Percentiles rank a stretch among this genome's conserved stretches.
phyloP scores from a whole-genome alignment of 352 stramenopile genomes.

The Globisporangium acanthophoron region DNA sequence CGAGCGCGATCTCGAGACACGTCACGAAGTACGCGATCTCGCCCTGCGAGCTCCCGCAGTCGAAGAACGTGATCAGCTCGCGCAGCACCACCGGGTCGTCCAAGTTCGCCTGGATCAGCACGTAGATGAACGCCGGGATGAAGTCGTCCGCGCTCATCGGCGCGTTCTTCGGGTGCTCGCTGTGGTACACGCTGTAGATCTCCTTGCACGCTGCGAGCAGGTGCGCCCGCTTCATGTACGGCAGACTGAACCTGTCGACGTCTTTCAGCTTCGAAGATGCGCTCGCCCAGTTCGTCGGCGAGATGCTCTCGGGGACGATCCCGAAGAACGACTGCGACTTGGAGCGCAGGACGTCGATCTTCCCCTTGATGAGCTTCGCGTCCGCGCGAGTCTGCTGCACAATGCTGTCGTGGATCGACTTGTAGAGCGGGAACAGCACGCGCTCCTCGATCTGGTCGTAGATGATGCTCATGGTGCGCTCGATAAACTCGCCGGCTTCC shows the following conservation, averaged over 20 bases:
- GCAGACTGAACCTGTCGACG: conserved; percentile 72
- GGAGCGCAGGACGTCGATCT: conserved; percentile 73
- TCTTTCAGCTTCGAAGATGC: conserved; percentile 62
- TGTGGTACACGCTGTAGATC: conserved; percentile 76
- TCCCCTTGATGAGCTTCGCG: conserved; percentile 65
- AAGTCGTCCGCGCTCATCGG: conserved; percentile 86
- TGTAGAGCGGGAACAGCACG: conserved; percentile 78
- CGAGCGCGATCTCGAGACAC: conserved; percentile 82
- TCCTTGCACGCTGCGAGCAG: conserved; percentile 74
- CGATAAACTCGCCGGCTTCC: conserved; percentile 45
- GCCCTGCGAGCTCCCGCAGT: conserved; percentile 54
- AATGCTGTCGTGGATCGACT: conserved; percentile 58
- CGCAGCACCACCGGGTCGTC: conserved; percentile 68
- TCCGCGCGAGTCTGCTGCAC: conserved; percentile 52
- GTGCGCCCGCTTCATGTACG: conserved; percentile 79
- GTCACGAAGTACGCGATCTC: conserved; percentile 86
- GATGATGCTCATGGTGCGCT: conserved; percentile 63
- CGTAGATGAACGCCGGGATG: conserved; percentile 86
- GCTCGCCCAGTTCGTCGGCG: conserved; percentile 48
- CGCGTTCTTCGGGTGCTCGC: conserved; percentile 58
- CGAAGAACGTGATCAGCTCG: conserved; percentile 78
- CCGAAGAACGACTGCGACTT: conserved; percentile 84
- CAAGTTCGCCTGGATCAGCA: conserved; percentile 71
- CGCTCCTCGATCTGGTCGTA: conserved; percentile 84
- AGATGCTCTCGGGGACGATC: conserved; percentile 64